Conservation (phyloP, 805 yeast species). For the Saccharomycopsis sp. region DNA sequence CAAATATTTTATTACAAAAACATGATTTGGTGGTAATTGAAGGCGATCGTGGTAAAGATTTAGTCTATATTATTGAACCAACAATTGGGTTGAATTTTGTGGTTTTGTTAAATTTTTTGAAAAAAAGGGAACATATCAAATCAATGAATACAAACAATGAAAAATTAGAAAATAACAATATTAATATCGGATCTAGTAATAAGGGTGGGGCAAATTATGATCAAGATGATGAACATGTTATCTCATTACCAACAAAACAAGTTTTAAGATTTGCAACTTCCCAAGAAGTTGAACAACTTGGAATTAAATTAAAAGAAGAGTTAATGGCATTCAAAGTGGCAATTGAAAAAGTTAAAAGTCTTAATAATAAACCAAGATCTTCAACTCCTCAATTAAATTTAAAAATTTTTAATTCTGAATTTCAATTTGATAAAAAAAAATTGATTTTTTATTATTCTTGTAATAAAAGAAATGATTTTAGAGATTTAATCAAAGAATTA, state of each 20-base stretch:
- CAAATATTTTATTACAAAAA: slow-evolving; percentile 46
- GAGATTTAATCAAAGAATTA: slow-evolving; percentile 61
- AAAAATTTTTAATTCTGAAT: slow-evolving; percentile 64
- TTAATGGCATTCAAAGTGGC: slow-evolving; percentile 61
- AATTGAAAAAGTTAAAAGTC: slow-evolving; percentile 34
- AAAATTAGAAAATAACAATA: background rate
- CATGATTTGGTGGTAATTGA: slow-evolving; percentile 68
- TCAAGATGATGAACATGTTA: slow-evolving; percentile 21
- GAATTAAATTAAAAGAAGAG: slow-evolving; percentile 60
- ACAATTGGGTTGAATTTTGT: slow-evolving; percentile 53
- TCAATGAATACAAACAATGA: slow-evolving; percentile 23
- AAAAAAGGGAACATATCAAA: slow-evolving; percentile 60
- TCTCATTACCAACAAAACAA: slow-evolving; percentile 59
- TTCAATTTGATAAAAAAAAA: slow-evolving; percentile 73
- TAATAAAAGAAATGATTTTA: slow-evolving; percentile 59
- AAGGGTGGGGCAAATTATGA: slow-evolving; percentile 5
- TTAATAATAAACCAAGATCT: slow-evolving; percentile 16
- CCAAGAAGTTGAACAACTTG: slow-evolving; percentile 51
- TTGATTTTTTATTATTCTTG: slow-evolving; percentile 61
- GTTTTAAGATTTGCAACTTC: slow-evolving; percentile 68
- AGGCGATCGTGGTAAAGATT: slow-evolving; percentile 77
- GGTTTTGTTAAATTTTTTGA: slow-evolving; percentile 59
- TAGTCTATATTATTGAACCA: slow-evolving; percentile 65
- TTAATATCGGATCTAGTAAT: background rate
- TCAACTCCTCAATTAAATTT: slow-evolving; percentile 33